Percentiles rank a stretch among this genome's conserved stretches.
phyloP scores from a whole-genome alignment of 1,284 basidiomycete species.

The Fereydounia khargensis region DNA sequence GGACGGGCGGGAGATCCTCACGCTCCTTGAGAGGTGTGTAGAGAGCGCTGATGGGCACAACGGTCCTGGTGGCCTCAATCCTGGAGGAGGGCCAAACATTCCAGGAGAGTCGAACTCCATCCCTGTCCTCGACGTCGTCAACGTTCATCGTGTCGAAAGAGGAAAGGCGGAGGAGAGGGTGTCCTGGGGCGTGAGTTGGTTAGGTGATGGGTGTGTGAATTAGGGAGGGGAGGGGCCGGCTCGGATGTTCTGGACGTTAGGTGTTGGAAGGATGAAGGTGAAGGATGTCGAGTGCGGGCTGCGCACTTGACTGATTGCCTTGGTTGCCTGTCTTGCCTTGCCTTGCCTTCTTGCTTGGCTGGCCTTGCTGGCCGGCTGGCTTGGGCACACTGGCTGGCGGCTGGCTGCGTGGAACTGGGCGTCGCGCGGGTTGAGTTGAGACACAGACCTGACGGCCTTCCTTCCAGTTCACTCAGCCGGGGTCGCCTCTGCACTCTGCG shows the following conservation, averaged over 20 bases:
- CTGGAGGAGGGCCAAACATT: conserved; percentile 97
- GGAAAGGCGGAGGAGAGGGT: neutral
- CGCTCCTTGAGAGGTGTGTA: conserved; percentile 94
- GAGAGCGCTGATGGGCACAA: conserved; percentile 95
- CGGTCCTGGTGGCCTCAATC: conserved; percentile 94
- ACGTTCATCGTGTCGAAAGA: conserved; percentile 35
- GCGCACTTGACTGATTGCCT: too few species aligned
- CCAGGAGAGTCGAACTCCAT: conserved; percentile 69
- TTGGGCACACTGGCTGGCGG: too few species aligned
- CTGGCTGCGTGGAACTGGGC: too few species aligned
- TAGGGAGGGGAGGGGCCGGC: too few species aligned
- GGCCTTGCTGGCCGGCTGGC: too few species aligned
- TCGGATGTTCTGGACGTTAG: too few species aligned
- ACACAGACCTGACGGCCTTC: too few species aligned
- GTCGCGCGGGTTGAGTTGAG: too few species aligned
- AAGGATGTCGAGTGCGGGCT: neutral
- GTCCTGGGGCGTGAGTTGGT: neutral
- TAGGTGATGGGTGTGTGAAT: neutral
- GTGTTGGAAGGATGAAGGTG: neutral
- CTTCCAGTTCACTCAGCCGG: neutral
- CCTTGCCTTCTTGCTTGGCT: too few species aligned
- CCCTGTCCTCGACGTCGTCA: conserved; percentile 58
- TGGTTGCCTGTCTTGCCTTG: too few species aligned
- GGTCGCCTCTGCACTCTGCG: neutral
- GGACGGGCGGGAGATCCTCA: conserved; percentile 89